Evolutionary conservation across 768 basidiomycete species (phyloP), one percentile per base, ranked within the genome.

Genomic region (Russula foetens): DNA sequence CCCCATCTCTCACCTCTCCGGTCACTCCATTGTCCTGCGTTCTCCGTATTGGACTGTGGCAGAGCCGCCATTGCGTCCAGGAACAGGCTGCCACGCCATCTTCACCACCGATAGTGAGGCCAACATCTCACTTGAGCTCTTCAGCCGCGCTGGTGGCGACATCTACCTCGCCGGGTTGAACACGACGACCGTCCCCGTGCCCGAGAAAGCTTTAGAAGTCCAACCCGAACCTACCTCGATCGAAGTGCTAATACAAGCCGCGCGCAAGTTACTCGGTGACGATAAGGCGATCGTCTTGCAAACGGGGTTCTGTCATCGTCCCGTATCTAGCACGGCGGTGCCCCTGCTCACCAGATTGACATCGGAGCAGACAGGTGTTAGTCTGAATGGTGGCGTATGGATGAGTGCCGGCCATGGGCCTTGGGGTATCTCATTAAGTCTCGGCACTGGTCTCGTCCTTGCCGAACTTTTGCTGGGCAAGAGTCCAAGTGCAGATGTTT

Each of bases 321-420:
- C 74, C 6, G 67, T 74, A 53, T 68, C 67, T 17, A 65, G 63
- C 45, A 71, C 67, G 51, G 70, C 71, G 24, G 60, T 66, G 47
- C 73, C 75, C 0, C 62, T 75, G 38, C 64, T 77, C 24, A 71
- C 71, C 28, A 58, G 61, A 15, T 58, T 75, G 60, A 56, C 60
- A 39, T 58, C 62, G 50, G 65, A 67, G 46, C 66, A 70, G 52
- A 66, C 71, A 48, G 71, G 72, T 39, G 64, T 66, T 33, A 67
- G 65, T 49, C 43, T 56, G 24, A 62, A 56, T 31, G 62, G 64
- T 43, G 68, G 68, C 9, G 67, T 73, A 50, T 73, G 67, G 58
- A 65, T 75, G 51, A 69, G 73, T 29, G 69, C 72, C 0, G 75
- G 74, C 4, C 74, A 74, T 55, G 75, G 74, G n/a, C 73, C 74